phyloP scores from a whole-genome alignment of 345 rosid species.

The Kandelia obovata region DNA sequence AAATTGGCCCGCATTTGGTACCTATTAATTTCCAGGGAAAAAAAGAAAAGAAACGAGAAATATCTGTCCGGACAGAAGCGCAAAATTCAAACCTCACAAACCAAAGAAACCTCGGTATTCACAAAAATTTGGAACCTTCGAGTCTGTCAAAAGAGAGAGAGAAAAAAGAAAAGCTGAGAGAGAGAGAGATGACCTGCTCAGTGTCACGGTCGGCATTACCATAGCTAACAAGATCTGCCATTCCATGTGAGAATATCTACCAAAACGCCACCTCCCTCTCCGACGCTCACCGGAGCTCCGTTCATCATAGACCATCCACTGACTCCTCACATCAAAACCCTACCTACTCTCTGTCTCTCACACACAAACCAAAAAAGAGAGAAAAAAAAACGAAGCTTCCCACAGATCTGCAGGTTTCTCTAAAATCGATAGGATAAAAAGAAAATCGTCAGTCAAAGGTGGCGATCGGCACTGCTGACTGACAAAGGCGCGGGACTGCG shows the following conservation, averaged over 20 bases:
- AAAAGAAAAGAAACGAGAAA: background rate
- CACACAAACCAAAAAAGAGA: background rate
- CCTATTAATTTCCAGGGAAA: no score
- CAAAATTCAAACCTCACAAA: background rate
- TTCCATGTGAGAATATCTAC: constrained; percentile 83
- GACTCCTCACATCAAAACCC: constrained; percentile 20
- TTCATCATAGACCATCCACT: constrained; percentile 62
- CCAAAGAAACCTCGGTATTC: background rate
- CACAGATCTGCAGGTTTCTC: constrained; percentile 17
- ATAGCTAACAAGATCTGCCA: constrained; percentile 98
- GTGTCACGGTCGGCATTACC: constrained; percentile 82
- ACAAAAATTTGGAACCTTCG: background rate
- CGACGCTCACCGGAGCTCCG: constrained; percentile 79
- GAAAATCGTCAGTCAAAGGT: constrained; percentile 16
- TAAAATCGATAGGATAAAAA: background rate
- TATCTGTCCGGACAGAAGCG: background rate
- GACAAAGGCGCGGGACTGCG: background rate
- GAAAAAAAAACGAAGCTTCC: background rate
- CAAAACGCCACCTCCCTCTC: constrained; percentile 63
- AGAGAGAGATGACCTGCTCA: constrained; percentile 55
- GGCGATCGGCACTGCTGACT: constrained; percentile 21
- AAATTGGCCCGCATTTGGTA: no score
- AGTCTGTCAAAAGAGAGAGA: background rate
- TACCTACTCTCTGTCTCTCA: background rate
- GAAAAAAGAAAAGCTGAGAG: background rate